These are phyloP conservation scores for Sugiyamaella mastotermitis DNA, from an alignment of 805 yeast species.

Conservation along the genomic window DNA sequence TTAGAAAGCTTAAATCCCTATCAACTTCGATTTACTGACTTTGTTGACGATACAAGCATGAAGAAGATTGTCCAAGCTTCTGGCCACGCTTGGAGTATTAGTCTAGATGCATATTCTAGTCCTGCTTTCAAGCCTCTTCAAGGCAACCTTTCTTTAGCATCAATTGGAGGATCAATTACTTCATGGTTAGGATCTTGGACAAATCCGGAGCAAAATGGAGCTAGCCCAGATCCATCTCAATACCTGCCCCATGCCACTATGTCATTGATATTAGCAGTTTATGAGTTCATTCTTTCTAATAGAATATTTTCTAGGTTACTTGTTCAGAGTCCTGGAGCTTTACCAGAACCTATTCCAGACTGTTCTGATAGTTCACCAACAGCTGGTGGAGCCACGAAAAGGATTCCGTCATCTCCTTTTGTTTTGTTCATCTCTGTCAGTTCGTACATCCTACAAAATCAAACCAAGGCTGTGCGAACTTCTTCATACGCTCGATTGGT, in stretches of 20 bases:
- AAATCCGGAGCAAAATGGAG: background rate
- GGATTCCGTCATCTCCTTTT: slow-evolving; percentile 19
- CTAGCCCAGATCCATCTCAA: background rate
- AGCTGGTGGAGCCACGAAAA: background rate
- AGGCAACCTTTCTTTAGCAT: background rate
- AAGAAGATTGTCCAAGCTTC: slow-evolving; percentile 24
- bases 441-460: slow-evolving; percentile 27
- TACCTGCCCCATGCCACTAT: slow-evolving; percentile 18
- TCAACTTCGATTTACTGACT: slow-evolving; percentile 33
- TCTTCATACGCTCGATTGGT: slow-evolving; percentile 27
- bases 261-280: slow-evolving; percentile 23
- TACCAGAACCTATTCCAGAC: too few relatives aligned
- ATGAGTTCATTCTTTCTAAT: slow-evolving; percentile 33
- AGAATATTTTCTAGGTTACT: slow-evolving; percentile 28
- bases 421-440: slow-evolving; percentile 27
- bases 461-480: slow-evolving; percentile 21
- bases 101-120: slow-evolving; percentile 10
- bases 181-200: slow-evolving; percentile 7
- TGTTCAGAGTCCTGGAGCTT: slow-evolving; percentile 11
- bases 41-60: slow-evolving; percentile 33
- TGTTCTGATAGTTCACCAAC: background rate
- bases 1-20: slow-evolving; percentile 33
- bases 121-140: background rate
- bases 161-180: background rate
- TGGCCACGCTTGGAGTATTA: slow-evolving; percentile 22